phyloP scores from a whole-genome alignment of 2,329 filamentous ascomycete species.

The Clathrospora elynae region DNA sequence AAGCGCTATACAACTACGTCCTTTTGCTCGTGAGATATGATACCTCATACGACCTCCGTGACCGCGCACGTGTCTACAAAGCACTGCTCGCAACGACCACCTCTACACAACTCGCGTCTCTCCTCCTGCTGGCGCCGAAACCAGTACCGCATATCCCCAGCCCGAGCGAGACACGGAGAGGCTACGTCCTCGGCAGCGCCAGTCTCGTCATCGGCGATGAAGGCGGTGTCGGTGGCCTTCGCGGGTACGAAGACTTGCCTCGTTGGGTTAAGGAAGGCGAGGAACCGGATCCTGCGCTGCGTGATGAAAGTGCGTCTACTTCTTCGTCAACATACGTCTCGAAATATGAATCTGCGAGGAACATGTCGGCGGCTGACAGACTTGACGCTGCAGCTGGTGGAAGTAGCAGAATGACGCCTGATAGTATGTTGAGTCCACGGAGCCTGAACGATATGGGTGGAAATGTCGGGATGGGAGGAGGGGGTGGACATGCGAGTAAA shows the following conservation, averaged over 20 bases:
- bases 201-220: constrained; percentile 83
- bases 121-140: constrained; percentile 92
- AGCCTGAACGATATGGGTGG: constrained; percentile 57
- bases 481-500: constrained; percentile 21
- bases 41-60: constrained; percentile 90
- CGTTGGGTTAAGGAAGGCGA: constrained; percentile 81
- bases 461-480: constrained; percentile 13
- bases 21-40: constrained; percentile 89
- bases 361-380: constrained; percentile 65
- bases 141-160: constrained; percentile 89
- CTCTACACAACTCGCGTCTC: constrained; percentile 79
- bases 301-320: constrained; percentile 58
- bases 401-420: constrained; percentile 42
- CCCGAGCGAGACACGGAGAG: constrained; percentile 81
- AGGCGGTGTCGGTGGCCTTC: constrained; percentile 68
- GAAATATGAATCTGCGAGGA: constrained; percentile 42
- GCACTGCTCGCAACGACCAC: constrained; percentile 77
- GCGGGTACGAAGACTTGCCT: constrained; percentile 81
- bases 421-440: constrained; percentile 45
- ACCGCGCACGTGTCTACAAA: constrained; percentile 86
- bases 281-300: constrained; percentile 76
- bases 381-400: constrained; percentile 63
- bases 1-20: constrained; percentile 81
- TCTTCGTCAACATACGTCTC: constrained; percentile 38
- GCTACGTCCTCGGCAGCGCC: constrained; percentile 79